Evolutionary conservation across 495 filamentous ascomycete genomes (phyloP), one percentile per base, ranked within the genome.

Genomic region (Tuber indicum): DNA sequence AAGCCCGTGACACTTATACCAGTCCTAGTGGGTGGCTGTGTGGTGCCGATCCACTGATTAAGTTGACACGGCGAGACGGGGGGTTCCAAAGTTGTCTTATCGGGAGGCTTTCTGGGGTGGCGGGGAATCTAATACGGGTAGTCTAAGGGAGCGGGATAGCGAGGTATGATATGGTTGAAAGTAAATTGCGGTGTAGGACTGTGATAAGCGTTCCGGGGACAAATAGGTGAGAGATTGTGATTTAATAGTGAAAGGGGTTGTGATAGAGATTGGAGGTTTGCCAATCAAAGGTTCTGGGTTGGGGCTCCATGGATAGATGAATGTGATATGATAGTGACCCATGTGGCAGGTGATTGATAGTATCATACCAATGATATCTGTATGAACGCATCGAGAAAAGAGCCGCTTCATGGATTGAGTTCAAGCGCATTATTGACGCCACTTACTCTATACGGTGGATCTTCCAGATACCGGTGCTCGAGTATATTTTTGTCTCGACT

Each of bases 321-420:
- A 32, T 32, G 32, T 0, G 32, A 32, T 32, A 32, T 32, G 32
- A 32, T 32, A 32, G 32, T 32, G 58, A 3, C 58, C 3, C 12
- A 6, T 36, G 58, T 32, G n/a, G 2, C 14, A 66, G 26, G 16
- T 5, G 23, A 58, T 58, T 58, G 23, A 58, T n/a, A n/a, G n/a
- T n/a, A n/a, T n/a, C n/a, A n/a, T 58, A 62, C 58, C 58, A 62
- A 62, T 62, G 58, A 66, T 66, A 66, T 66, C 58, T 66, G 58
- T 32, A 66, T 66, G 26, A 66, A 17, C 26, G 26, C 58, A 36
- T 36, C 4, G 58, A 32, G n/a, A 17, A 62, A 36, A 17, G 58
- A 17, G n/a, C 12, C 12, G 58, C 58, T 66, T 36, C 12, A 36
- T 32, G n/a, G 17, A 66, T 66, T 36, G 10, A 17, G 4, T 66